Conservation (phyloP, 2,329 filamentous ascomycete species). For the Phaeosphaeriaceae sp. region DNA sequence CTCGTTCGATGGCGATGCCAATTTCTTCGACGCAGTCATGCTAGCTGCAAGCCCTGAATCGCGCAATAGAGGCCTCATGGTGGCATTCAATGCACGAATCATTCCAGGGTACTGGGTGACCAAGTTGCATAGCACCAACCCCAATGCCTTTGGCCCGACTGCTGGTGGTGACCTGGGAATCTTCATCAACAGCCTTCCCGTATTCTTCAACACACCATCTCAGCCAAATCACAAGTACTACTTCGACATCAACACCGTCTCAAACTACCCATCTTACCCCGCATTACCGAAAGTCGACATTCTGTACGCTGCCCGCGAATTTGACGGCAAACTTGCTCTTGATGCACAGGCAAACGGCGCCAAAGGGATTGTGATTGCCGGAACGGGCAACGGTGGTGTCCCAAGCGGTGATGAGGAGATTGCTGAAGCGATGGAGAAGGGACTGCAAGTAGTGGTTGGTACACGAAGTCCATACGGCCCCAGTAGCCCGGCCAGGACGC, state of each 20-base stretch:
- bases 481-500: conserved; percentile 21
- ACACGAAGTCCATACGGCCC: conserved; percentile 31
- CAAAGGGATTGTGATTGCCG: conserved; percentile 33
- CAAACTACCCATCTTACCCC: conserved; percentile 20
- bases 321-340: conserved; percentile 33
- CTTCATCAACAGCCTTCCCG: conserved; percentile 34
- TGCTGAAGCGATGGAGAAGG: conserved; percentile 25
- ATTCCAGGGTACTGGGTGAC: conserved; percentile 36
- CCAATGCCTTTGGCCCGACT: conserved; percentile 33
- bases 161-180: conserved; percentile 31
- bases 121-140: conserved; percentile 34
- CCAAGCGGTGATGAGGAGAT: conserved; percentile 27
- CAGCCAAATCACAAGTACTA: conserved; percentile 28
- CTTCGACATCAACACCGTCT: conserved; percentile 26
- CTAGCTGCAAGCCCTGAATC: conserved; percentile 29
- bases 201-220: conserved; percentile 35
- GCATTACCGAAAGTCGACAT: conserved; percentile 39
- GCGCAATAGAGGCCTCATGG: conserved; percentile 30
- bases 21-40: conserved; percentile 38
- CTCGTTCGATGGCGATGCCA: conserved; percentile 33
- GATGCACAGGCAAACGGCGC: conserved; percentile 33
- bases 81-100: conserved; percentile 38
- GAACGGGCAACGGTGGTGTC: conserved; percentile 34
- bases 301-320: conserved; percentile 37
- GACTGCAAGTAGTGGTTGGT: conserved; percentile 33